Evolutionary conservation across 805 yeast genomes (phyloP).

Genomic region (Starmera pachycereana): DNA sequence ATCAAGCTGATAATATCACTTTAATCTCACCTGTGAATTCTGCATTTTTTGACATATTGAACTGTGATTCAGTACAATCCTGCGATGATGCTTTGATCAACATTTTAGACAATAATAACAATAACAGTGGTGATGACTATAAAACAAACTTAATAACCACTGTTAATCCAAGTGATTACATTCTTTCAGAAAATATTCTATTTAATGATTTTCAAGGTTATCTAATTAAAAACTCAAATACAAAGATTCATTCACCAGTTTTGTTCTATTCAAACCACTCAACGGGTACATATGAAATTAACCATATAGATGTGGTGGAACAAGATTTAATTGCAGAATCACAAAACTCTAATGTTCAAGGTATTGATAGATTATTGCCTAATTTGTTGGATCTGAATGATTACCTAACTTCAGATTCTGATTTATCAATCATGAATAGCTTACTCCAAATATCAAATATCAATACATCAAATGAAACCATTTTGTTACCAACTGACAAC

Average conservation of each 20-base stretch:
- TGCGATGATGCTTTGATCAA: neutral
- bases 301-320: constrained; percentile 41
- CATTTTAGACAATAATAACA: constrained; percentile 4
- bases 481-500: constrained; percentile 36
- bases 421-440: neutral
- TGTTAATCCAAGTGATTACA: neutral
- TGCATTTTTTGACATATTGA: constrained; percentile 32
- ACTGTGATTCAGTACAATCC: neutral
- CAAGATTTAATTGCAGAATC: constrained; percentile 47
- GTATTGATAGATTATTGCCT: constrained; percentile 38
- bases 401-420: constrained; percentile 9
- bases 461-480: constrained; percentile 25
- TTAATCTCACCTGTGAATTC: constrained; percentile 75
- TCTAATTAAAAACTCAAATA: constrained; percentile 8
- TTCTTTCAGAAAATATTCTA: constrained; percentile 1
- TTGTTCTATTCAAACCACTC: constrained; percentile 7
- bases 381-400: constrained; percentile 26
- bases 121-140: constrained; percentile 9
- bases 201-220: constrained; percentile 4
- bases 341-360: constrained; percentile 60
- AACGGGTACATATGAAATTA: constrained; percentile 24
- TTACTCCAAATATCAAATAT: neutral
- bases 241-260: constrained; percentile 20
- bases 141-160: neutral
- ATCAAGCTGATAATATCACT: constrained; percentile 52